These are phyloP conservation scores for Epichloe sylvatica DNA, from an alignment of 2,329 filamentous ascomycete species.

Conservation along the genomic window DNA sequence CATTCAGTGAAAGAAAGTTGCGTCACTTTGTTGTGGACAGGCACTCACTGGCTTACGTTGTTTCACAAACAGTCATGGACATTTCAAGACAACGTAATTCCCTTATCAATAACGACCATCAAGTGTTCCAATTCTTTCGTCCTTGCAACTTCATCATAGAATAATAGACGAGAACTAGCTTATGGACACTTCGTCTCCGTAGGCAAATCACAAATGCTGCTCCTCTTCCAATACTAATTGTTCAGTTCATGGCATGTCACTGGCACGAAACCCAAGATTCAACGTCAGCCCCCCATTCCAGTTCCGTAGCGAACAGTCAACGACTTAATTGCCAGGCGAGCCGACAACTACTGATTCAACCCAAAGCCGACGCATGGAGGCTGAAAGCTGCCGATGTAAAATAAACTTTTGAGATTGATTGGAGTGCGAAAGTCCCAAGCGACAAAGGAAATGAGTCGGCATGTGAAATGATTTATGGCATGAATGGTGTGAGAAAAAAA, in stretches of 20 bases:
- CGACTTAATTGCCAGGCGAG: not conserved
- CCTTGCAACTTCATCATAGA: not conserved
- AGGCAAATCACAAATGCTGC: not conserved
- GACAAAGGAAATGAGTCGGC: constrained; percentile 7
- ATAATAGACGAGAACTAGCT: not conserved
- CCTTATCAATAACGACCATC: not conserved
- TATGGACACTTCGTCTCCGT: not conserved
- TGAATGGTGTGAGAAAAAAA: constrained; percentile 13
- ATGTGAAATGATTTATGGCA: constrained; percentile 8
- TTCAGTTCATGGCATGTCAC: not conserved
- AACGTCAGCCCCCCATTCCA: not conserved
- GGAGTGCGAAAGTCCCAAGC: not conserved
- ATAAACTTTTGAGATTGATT: not conserved
- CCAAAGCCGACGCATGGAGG: not conserved
- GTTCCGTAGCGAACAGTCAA: constrained; percentile 1
- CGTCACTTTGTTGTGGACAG: no score
- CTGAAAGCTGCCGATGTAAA: not conserved
- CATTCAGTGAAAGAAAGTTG: no score
- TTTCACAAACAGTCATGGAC: no score
- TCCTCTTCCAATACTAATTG: not conserved
- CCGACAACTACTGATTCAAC: not conserved
- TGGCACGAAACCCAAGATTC: not conserved
- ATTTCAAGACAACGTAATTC: not conserved
- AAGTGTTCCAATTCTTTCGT: not conserved
- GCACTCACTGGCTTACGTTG: no score